Conservation (phyloP, 2,329 filamentous ascomycete genomes). For the Ophiostoma montium region DNA sequence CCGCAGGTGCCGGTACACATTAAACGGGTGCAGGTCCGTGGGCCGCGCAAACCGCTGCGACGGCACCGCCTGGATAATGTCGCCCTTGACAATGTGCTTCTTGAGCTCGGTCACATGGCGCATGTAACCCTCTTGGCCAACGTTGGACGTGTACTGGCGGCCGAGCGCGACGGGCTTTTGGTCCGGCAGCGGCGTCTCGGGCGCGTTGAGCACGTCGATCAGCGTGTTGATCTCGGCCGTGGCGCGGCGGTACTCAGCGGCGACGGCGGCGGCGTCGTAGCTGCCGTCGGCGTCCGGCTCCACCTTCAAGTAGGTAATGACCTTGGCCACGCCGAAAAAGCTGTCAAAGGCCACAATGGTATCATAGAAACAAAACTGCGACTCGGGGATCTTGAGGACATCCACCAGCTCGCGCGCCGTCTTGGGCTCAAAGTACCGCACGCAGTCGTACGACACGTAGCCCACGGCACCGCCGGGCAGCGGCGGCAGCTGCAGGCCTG, state of each 20-base stretch:
- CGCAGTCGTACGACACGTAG: constrained; percentile 95
- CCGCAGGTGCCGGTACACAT: constrained; percentile 89
- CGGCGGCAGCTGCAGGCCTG: constrained; percentile 68
- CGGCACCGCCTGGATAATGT: constrained; percentile 96
- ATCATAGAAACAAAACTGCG: constrained; percentile 92
- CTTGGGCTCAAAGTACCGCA: constrained; percentile 79
- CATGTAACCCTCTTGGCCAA: constrained; percentile 80
- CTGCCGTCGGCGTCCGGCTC: constrained; percentile 21
- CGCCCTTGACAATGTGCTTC: constrained; percentile 76
- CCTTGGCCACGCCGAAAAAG: constrained; percentile 83
- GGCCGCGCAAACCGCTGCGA: constrained; percentile 86
- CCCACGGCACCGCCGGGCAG: constrained; percentile 87
- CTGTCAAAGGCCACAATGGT: constrained; percentile 90
- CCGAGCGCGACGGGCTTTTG: constrained; percentile 60
- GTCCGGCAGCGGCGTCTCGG: constrained; percentile 61
- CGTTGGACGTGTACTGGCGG: constrained; percentile 80
- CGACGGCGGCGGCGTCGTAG: constrained; percentile 27
- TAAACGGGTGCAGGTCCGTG: constrained; percentile 88
- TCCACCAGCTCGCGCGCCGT: constrained; percentile 84
- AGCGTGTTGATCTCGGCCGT: constrained; percentile 49
- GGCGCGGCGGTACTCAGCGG: constrained; percentile 56
- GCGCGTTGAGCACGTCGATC: constrained; percentile 56
- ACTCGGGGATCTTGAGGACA: constrained; percentile 77
- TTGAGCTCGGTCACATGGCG: constrained; percentile 75
- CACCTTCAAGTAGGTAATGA: constrained; percentile 73